These are phyloP conservation scores for Entonaema liquescens DNA, from an alignment of 495 filamentous ascomycete species.

Conservation along the genomic window DNA sequence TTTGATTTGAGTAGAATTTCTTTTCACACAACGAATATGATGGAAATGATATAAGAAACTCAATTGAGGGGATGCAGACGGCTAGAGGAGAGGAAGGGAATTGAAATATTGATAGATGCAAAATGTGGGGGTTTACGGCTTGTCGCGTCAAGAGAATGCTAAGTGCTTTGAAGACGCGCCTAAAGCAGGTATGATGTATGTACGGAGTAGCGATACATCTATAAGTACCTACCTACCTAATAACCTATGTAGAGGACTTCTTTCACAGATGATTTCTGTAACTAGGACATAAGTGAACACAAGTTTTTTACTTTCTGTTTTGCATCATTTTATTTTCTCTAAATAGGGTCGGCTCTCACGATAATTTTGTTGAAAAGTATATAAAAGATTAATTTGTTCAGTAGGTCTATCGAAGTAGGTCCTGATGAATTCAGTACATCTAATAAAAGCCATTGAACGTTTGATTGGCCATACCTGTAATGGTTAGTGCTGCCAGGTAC, in stretches of 20 bases:
- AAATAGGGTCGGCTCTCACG: too few relatives aligned
- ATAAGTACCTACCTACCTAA: background rate
- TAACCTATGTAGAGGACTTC: too few relatives aligned
- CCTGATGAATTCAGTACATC: background rate
- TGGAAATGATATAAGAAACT: background rate
- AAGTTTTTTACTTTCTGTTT: too few relatives aligned
- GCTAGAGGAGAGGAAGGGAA: background rate
- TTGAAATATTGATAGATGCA: background rate
- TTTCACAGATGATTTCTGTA: too few relatives aligned
- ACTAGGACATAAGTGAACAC: too few relatives aligned
- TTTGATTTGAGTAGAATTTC: background rate
- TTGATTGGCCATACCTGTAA: background rate
- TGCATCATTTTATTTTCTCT: too few relatives aligned
- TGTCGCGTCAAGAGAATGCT: constrained; percentile 23
- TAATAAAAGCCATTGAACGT: background rate
- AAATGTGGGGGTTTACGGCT: constrained; percentile 19
- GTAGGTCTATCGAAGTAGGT: too few relatives aligned
- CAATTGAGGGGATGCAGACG: background rate
- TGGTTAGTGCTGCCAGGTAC: background rate
- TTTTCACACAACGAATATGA: background rate
- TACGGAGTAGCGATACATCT: background rate
- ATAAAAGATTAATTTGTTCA: too few relatives aligned
- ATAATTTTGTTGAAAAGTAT: too few relatives aligned
- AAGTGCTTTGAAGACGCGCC: constrained; percentile 27
- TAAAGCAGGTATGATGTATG: background rate